Conservation (phyloP, 164 flowering plant genomes). For the Houttuynia cordata region DNA sequence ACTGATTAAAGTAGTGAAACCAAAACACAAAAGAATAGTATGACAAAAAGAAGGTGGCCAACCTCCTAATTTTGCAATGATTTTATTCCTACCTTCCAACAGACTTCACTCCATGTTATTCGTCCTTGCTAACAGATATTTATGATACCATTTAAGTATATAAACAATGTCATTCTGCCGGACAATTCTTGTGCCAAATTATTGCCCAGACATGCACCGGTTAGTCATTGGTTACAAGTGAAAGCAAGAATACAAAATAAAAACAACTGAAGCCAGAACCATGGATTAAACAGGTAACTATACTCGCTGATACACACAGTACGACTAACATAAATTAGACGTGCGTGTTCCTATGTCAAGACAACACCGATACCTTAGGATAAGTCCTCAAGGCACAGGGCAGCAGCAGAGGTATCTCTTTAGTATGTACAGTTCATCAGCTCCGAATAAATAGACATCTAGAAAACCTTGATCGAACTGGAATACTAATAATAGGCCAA, state of each 20-base stretch:
- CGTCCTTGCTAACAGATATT: slow-evolving; percentile 35
- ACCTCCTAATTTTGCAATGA: slow-evolving; percentile 8
- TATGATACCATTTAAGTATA: too few species aligned
- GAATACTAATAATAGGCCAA: slow-evolving; percentile 17
- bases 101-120: slow-evolving; percentile 34
- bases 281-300: slow-evolving; percentile 1
- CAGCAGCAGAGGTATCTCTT: slow-evolving; percentile 26
- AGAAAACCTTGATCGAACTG: slow-evolving; percentile 14
- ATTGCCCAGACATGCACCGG: neutral
- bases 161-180: neutral
- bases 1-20: slow-evolving; percentile 10
- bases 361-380: slow-evolving; percentile 15
- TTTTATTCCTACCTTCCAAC: slow-evolving; percentile 50
- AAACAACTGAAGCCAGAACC: neutral
- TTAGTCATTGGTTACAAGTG: neutral
- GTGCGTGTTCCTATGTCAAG: slow-evolving; percentile 23
- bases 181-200: neutral
- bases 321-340: slow-evolving; percentile 24
- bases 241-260: neutral
- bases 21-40: slow-evolving; percentile 29
- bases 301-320: slow-evolving; percentile 3
- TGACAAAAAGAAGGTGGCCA: slow-evolving; percentile 45
- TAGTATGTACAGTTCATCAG: slow-evolving; percentile 20
- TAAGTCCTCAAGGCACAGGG: slow-evolving; percentile 47
- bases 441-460: neutral